Evolutionary conservation across 306 rosid genomes (phyloP), one percentile per base, ranked within the genome.

Genomic region (Acacia acuminata): DNA sequence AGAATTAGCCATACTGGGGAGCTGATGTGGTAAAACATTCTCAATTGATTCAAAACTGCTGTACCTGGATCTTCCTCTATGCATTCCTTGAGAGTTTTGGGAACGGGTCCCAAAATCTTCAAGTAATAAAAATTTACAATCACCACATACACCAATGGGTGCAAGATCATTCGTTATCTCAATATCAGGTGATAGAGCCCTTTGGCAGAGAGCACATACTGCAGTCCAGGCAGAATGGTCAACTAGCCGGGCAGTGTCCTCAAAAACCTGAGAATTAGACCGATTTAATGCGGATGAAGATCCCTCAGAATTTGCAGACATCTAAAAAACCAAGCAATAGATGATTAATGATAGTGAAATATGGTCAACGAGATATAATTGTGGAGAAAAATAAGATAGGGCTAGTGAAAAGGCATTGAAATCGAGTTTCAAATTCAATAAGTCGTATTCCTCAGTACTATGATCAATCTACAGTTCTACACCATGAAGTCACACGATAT

Each of bases 71-170:
- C 98, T 88, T 83, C 94, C 84, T 78, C 97, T 82, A 19, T 72
- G 81, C 34, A 89, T 71, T 73, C 84, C 86, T 75, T 63, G 86
- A 78, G 90, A 73, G 47, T 83, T 82, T 55, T 34, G 92, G 17
- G 64, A 4, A 36, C 88, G 93, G 56, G 67, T 85, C 75, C 88
- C 90, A 79, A 79, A 76, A 84, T 92, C 97, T 86, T 96, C 99
- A 25, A 90, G 90, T 71, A 91, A 81, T 79, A 96, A 87, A 90
- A 94, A 94, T 76, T 94, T 92, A 88, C 98, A 96, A 79, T 96
- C 98, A 53, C 94, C 97, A 51, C 99, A 96, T 45, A 94, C 80
- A 76, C 84, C 73, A 53, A 74, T 50, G 3, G 77, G 75, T 75
- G 83, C 81, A 77, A 81, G 86, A 82, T 92, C 94, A 34, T 71